Evolutionary conservation across 371 early-diverging fungal genomes (phyloP), one percentile per base, ranked within the genome.

Genomic region (Mortierella sp.): DNA sequence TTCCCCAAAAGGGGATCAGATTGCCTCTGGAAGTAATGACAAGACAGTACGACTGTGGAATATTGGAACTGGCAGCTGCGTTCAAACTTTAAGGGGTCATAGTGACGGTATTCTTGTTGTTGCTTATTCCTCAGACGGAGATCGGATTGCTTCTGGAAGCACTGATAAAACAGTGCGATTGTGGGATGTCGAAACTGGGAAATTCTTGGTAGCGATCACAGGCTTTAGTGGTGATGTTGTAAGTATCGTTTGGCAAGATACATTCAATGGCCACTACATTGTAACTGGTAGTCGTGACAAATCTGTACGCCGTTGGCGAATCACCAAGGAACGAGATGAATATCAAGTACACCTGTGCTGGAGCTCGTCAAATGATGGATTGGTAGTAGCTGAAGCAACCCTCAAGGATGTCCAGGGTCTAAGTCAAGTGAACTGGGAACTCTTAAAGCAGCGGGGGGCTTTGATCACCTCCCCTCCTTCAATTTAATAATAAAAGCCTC

Each of bases 221-320:
- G 51, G 35, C 22, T 64, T 64, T 35, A 20, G 32, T n/a, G 64
- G 35, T 35, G 18, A 45, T 8, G 14, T 63, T 22, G 28, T 14
- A 43, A 40, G 47, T n/a, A 47, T 63, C 45, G 1, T 24, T n/a
- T 63, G 63, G 63, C 14, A 10, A 22, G 10, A 24, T 9, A 63
- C n/a, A 1, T 39, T 52, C 5, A 28, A 64, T 43, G 32, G 20
- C 52, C 10, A 28, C 1, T 51, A 64, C 16, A 3, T 64, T 9
- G 51, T 40, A 0, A 51, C 64, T n/a, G 64, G 49, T 10, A 20
- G 51, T 32, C 28, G 49, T 5, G 64, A 51, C 18, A 32, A 18
- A 39, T 51, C 64, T 20, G 64, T 64, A 37, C 40, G 37, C 37
- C 35, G n/a, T 10, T 62, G 62, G 62, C 37, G 22, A 8, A 39